Conservation (phyloP, 805 yeast genomes). For the Blastobotrys attinorum region DNA sequence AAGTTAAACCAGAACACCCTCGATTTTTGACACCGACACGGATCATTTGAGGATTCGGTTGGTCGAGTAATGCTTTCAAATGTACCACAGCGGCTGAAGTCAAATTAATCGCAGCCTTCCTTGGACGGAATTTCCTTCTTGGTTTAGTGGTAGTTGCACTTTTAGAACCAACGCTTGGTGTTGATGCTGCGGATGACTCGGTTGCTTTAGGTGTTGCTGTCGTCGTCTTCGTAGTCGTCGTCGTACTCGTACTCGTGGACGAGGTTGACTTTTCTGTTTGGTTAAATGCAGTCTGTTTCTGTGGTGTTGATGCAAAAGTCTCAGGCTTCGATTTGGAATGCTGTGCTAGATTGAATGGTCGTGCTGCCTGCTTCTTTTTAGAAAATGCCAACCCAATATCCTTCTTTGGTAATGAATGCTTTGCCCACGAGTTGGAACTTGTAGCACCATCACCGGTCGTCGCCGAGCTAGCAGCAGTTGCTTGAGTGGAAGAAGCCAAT, state of each 20-base stretch:
- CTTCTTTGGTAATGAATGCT: conserved; percentile 3
- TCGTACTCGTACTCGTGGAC: neutral
- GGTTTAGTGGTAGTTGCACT: conserved; percentile 28
- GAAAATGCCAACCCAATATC: neutral
- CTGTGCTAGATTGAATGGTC: conserved; percentile 2
- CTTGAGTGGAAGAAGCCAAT: neutral
- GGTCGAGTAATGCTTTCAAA: conserved; percentile 54
- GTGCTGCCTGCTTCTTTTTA: conserved; percentile 1
- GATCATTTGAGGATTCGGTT: conserved; percentile 82
- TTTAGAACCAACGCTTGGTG: too few relatives aligned
- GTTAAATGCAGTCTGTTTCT: too few relatives aligned
- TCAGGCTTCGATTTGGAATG: neutral
- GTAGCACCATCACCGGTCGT: neutral
- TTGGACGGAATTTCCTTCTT: conserved; percentile 61
- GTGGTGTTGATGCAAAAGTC: neutral
- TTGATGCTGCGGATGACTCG: neutral
- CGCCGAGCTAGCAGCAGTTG: neutral
- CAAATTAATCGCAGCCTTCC: conserved; percentile 82
- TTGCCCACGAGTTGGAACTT: conserved; percentile 1
- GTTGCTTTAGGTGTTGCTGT: neutral
- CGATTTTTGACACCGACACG: conserved; percentile 92
- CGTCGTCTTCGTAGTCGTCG: neutral
- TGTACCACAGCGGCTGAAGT: conserved; percentile 71
- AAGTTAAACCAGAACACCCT: conserved; percentile 94
- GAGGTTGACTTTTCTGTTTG: neutral